Evolutionary conservation across 2,329 filamentous ascomycete species (phyloP).

Genomic region (Nakataea oryzae): DNA sequence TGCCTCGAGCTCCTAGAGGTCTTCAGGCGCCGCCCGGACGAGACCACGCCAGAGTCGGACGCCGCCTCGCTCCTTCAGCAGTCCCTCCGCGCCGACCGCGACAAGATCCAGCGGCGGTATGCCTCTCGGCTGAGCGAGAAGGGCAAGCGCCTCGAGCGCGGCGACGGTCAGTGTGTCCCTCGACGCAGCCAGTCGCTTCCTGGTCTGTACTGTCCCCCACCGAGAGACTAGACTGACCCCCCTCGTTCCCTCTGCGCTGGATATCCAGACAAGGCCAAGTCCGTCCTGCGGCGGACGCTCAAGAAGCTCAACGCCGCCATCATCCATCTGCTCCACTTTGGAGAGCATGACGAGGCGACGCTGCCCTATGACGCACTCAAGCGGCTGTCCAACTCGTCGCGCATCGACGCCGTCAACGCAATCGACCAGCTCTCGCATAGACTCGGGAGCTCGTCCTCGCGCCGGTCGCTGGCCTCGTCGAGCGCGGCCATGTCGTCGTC

Average conservation of each 20-base stretch:
- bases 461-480: slow-evolving; percentile 9
- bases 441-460: slow-evolving; percentile 13
- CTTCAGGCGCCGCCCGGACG: slow-evolving; percentile 10
- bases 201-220: background rate
- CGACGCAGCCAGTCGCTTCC: background rate
- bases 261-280: slow-evolving; percentile 7
- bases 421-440: slow-evolving; percentile 35
- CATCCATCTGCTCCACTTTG: slow-evolving; percentile 24
- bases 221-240: background rate
- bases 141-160: slow-evolving; percentile 31
- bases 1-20: slow-evolving; percentile 30
- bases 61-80: slow-evolving; percentile 20
- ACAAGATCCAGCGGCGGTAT: slow-evolving; percentile 31
- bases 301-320: slow-evolving; percentile 31
- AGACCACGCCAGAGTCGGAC: background rate
- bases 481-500: slow-evolving; percentile 1
- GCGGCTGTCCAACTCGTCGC: slow-evolving; percentile 34
- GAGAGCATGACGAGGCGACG: slow-evolving; percentile 15
- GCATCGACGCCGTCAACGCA: slow-evolving; percentile 34
- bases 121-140: slow-evolving; percentile 25
- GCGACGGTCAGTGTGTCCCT: slow-evolving; percentile 31
- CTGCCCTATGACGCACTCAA: slow-evolving; percentile 36
- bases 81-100: slow-evolving; percentile 27
- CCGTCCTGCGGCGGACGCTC: slow-evolving; percentile 28
- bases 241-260: background rate